phyloP scores from a whole-genome alignment of 2,329 filamentous ascomycete genomes.

The Sporothrix brasiliensis region DNA sequence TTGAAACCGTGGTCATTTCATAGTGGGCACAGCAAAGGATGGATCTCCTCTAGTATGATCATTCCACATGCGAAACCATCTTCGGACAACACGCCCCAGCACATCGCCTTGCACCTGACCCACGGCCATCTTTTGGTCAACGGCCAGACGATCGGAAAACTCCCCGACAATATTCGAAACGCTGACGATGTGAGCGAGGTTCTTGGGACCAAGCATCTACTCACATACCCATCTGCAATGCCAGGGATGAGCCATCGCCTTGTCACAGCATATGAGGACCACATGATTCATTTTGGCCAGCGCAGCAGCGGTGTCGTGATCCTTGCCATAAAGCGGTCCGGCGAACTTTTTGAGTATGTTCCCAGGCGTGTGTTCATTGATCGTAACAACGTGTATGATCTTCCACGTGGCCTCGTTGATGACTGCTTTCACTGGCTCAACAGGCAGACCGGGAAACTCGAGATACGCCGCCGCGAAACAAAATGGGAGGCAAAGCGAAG shows the following conservation, averaged over 20 bases:
- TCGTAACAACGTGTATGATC: conserved; percentile 49
- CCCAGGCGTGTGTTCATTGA: conserved; percentile 30
- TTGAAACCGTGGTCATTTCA: background rate
- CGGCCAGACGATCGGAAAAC: conserved; percentile 45
- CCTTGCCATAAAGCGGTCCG: background rate
- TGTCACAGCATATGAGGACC: conserved; percentile 42
- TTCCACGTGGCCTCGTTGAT: conserved; percentile 55
- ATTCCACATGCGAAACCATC: background rate
- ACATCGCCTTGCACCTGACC: conserved; percentile 44
- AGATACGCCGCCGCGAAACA: conserved; percentile 48
- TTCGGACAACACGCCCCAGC: conserved; percentile 27
- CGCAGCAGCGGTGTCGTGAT: conserved; percentile 49
- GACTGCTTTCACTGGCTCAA: conserved; percentile 65
- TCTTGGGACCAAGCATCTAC: conserved; percentile 57
- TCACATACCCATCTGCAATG: conserved; percentile 55
- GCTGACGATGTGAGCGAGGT: conserved; percentile 51
- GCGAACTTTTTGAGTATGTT: conserved; percentile 22
- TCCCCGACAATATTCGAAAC: conserved; percentile 56
- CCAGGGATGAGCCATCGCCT: conserved; percentile 56
- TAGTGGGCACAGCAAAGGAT: background rate
- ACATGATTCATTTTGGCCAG: conserved; percentile 60
- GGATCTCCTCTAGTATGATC: conserved; percentile 20
- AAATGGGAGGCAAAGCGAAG: conserved; percentile 38
- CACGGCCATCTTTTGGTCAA: conserved; percentile 47
- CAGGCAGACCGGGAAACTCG: conserved; percentile 46